These are phyloP conservation scores for Acanthamoeba divionensis DNA, from an alignment of 208 protist species.

Conservation along the genomic window DNA sequence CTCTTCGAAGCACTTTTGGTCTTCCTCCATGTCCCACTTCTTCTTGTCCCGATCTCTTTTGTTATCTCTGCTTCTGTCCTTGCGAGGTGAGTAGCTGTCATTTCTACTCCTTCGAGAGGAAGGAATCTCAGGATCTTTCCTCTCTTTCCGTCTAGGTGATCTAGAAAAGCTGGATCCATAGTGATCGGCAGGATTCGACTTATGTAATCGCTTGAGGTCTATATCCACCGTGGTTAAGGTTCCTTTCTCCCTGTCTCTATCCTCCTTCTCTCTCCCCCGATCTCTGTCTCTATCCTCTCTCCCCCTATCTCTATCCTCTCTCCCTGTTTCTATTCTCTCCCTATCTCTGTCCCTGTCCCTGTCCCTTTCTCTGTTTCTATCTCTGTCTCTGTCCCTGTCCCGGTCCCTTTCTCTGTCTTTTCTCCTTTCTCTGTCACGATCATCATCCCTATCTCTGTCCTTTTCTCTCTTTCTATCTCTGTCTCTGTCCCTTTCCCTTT, in stretches of 20 bases:
- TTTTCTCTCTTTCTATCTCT: not conserved
- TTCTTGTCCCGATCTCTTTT: not conserved
- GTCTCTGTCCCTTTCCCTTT: too few species aligned
- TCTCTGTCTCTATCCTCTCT: not conserved
- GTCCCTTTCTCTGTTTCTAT: too few species aligned
- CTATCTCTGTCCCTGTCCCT: too few species aligned
- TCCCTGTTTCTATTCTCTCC: not conserved
- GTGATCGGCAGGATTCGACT: too few species aligned
- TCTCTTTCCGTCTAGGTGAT: too few species aligned
- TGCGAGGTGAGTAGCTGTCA: not conserved
- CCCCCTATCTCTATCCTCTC: not conserved
- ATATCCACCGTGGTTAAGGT: not conserved
- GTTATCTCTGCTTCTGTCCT: not conserved
- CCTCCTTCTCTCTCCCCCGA: not conserved
- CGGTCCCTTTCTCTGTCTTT: too few species aligned
- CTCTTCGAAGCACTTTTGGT: conserved; percentile 18
- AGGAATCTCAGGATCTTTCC: too few species aligned
- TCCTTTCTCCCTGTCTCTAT: not conserved
- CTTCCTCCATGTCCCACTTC: not conserved
- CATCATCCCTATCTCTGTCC: not conserved
- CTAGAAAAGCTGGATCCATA: too few species aligned
- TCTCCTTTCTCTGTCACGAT: too few species aligned
- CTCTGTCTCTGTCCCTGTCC: too few species aligned
- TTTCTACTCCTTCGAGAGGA: not conserved
- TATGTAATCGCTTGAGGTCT: too few species aligned